Evolutionary conservation across 2,329 filamentous ascomycete species (phyloP), one percentile per base, ranked within the genome.

Genomic region (Colletotrichum caudatum): DNA sequence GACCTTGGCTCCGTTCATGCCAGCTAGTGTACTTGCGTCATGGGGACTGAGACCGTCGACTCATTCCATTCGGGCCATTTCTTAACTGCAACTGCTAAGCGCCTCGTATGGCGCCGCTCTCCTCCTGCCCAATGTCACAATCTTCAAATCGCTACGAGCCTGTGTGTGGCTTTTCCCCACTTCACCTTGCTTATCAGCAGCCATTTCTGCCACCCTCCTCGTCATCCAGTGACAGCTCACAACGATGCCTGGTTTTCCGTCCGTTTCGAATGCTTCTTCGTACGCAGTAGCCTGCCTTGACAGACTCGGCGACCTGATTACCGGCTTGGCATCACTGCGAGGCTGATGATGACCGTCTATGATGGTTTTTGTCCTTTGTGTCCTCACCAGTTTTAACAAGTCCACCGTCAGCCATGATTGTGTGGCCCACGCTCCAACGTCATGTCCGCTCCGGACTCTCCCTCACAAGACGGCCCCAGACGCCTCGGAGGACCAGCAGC

Each of bases 41-140:
- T 58, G 46, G 23, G 41, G 29, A 37, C 44, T 33, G 51, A 57
- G 35, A 59, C 35, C 37, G 12, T 39, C 44, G 1, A 39, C 41
- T 44, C 9, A 18, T 35, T n/a, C 29, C 37, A 33, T 60, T 46
- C 37, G 69, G 64, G 37, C 51, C 54, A 51, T 39, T 37, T 16
- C 37, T 35, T 14, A 48, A 37, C n/a, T 35, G n/a, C 23, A 26
- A 35, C 64, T 64, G 44, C 56, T 71, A 68, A 69, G 59, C 51
- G 69, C 64, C 59, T 69, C 69, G 46, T 71, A 50, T 69, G 46
- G 66, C 59, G 65, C 68, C 56, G 62, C 29, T 50, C 64, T 33
- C 53, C 59, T 71, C 53, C 46, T 58, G 69, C 65, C 65, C 60
- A 46, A 69, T 59, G 63, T 69, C 53, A 50, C 14, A 23, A 60